Evolutionary conservation across 2,329 filamentous ascomycete genomes (phyloP), one percentile per base, ranked within the genome.

Genomic region (Penicillium palitans): DNA sequence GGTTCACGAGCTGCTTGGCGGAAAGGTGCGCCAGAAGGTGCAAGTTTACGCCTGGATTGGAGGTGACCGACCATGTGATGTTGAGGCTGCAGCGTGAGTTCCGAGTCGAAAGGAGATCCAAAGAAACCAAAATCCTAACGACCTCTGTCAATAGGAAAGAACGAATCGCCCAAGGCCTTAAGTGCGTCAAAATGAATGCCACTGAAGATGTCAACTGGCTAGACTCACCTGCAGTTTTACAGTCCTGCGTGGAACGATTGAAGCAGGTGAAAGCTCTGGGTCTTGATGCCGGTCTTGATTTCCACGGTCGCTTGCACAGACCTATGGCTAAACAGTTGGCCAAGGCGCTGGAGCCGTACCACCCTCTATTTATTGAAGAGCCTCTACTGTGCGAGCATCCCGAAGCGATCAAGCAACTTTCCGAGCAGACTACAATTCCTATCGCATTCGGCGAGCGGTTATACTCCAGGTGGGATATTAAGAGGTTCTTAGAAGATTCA

Each of bases 1-100:
- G 0, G 83, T 93, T 41, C 88, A 91, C 66, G 83, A 91, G 64
- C 78, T 93, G 0, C 79, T 93, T 0, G 90, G 90, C 1, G 90
- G 90, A 4, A 90, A 90, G 56, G 76, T 93, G 1, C 81, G 90
- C 39, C 79, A 87, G 61, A 87, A 86, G 66, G 76, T 90, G 12
- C 85, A 86, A 61, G 89, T 92, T 0, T 92, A 92, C 68, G 86
- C 86, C 9, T 91, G 89, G 89, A 91, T 92, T 61, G 89, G 89
- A 4, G 89, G 89, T 2, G 89, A 91, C 64, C 78, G 88, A 4
- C 90, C 90, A 0, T 73, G 78, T 6, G 89, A 91, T 65, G 83
- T 92, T 1, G 84, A 86, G 55, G 68, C 65, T 5, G 84, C 87
- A 68, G 89, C 67, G 68, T 69, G 49, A 49, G 64, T 63, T 13